Evolutionary conservation across 2,329 filamentous ascomycete genomes (phyloP).

Genomic region (Ophiostoma australiae): DNA sequence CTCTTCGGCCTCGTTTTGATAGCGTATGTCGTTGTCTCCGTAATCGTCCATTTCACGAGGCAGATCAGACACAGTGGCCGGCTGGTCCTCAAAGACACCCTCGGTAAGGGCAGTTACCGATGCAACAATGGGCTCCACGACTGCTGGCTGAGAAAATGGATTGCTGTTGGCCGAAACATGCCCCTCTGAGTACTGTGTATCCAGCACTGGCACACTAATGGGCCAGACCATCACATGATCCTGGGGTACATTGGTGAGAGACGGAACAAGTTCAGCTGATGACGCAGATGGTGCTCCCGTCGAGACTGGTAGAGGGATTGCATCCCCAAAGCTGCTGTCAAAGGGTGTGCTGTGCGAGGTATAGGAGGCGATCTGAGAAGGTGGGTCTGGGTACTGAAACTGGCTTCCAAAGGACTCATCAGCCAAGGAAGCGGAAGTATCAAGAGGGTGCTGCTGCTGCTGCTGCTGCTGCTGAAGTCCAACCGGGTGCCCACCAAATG

Average conservation of each 20-base stretch:
- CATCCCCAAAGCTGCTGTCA: not conserved
- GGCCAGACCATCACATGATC: conserved; percentile 24
- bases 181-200: conserved; percentile 16
- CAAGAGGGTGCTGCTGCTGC: not conserved
- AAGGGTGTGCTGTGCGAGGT: not conserved
- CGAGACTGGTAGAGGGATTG: not conserved
- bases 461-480: not conserved
- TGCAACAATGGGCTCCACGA: not conserved
- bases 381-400: conserved; percentile 27
- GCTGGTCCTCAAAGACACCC: conserved; percentile 22
- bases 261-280: not conserved
- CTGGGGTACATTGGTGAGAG: not conserved
- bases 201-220: conserved; percentile 16
- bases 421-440: not conserved
- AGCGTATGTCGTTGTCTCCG: conserved; percentile 29
- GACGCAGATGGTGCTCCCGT: not conserved
- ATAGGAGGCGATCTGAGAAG: conserved; percentile 16
- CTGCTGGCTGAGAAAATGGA: not conserved
- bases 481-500: conserved; percentile 19
- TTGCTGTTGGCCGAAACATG: not conserved
- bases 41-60: conserved; percentile 29
- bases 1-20: conserved; percentile 33
- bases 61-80: conserved; percentile 14
- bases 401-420: not conserved
- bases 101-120: not conserved